Percentiles rank a stretch among this genome's conserved stretches.
Conservation (phyloP, 2,329 filamentous ascomycete species). For the Xylariaceae sp. region DNA sequence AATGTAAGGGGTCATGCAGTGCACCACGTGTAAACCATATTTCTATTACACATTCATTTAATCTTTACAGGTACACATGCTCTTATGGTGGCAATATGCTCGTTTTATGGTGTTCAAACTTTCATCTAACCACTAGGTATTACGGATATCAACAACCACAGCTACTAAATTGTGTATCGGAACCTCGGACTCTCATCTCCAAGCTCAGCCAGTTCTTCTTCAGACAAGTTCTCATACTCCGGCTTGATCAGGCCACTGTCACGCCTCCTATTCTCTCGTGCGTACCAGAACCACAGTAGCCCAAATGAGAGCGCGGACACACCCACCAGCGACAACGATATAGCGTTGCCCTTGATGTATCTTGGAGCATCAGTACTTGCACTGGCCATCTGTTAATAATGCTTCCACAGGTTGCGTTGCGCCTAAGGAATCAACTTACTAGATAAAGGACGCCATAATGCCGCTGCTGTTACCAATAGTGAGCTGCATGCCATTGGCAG, state of each 20-base stretch:
- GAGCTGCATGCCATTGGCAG: constrained; percentile 73
- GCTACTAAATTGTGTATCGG: constrained; percentile 51
- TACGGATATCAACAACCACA: too few relatives aligned
- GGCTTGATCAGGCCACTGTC: constrained; percentile 48
- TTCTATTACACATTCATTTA: not conserved
- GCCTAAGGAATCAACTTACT: constrained; percentile 39
- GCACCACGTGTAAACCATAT: not conserved
- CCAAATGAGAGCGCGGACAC: constrained; percentile 60
- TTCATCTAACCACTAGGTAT: too few relatives aligned
- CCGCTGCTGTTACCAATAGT: constrained; percentile 74
- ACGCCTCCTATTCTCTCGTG: constrained; percentile 54
- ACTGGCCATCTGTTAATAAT: constrained; percentile 40
- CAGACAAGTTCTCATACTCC: constrained; percentile 49
- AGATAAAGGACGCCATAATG: constrained; percentile 76
- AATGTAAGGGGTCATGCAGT: too few relatives aligned
- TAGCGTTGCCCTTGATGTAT: constrained; percentile 67
- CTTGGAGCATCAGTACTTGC: constrained; percentile 57
- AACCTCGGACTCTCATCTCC: constrained; percentile 61
- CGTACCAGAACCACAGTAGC: constrained; percentile 61
- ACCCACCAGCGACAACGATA: constrained; percentile 64
- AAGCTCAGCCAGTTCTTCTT: constrained; percentile 57
- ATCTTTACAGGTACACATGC: too few relatives aligned
- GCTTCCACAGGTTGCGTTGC: not conserved
- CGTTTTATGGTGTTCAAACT: too few relatives aligned
- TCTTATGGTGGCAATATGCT: too few relatives aligned